A percentile compares a stretch with the other conserved stretches of the same genome.
Evolutionary conservation across 2,329 filamentous ascomycete species (phyloP).

Genomic region (Claviceps pusilla): DNA sequence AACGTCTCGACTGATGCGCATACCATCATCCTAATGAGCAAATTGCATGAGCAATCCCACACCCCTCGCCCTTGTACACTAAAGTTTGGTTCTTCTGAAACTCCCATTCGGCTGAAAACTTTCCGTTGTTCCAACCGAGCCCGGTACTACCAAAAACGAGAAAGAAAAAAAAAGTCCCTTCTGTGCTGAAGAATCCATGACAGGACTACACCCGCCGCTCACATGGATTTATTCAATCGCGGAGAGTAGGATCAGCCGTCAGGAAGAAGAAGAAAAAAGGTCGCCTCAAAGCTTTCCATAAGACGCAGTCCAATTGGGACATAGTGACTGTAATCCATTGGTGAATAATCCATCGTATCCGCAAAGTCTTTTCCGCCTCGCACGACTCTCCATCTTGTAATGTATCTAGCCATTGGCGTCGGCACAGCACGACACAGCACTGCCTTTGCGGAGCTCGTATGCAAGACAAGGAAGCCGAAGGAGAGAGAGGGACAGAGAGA

Average conservation of each 20-base stretch:
- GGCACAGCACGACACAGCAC: constrained; percentile 4
- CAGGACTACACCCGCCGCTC: neutral
- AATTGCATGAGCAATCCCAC: neutral
- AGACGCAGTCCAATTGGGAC: neutral
- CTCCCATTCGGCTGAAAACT: too few species aligned
- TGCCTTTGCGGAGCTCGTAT: constrained; percentile 3
- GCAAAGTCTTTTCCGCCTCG: neutral
- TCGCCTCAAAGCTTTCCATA: neutral
- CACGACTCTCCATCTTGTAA: neutral
- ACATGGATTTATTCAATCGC: neutral
- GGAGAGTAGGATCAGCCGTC: neutral
- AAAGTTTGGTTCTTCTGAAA: neutral
- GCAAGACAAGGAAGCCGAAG: neutral
- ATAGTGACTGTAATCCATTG: neutral
- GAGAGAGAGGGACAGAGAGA: neutral
- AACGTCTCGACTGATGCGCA: neutral
- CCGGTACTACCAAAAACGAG: neutral
- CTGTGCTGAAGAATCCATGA: neutral
- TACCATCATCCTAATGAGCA: neutral
- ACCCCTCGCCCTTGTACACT: neutral
- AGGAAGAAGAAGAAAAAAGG: neutral
- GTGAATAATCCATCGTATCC: neutral
- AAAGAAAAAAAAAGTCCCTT: neutral
- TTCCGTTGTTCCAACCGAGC: too few species aligned
- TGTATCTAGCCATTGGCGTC: constrained; percentile 1